These are phyloP conservation scores for Populus davidiana DNA, from an alignment of 345 rosid species.

Conservation along the genomic window DNA sequence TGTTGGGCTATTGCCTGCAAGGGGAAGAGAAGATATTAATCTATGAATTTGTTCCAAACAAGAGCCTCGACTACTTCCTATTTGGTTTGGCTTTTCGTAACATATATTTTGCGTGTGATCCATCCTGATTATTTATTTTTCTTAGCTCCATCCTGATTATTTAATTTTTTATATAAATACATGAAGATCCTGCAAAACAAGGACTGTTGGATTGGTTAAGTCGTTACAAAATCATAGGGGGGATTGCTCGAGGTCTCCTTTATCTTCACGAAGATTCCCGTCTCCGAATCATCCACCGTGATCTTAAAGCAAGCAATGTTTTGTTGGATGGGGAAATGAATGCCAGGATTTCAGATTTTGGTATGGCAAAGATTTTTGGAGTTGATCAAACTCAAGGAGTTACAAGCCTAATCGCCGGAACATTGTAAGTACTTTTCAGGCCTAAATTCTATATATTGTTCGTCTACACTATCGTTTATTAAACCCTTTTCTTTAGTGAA, in stretches of 20 bases:
- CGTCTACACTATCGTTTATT: too few relatives aligned
- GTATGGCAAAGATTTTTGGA: conserved; percentile 8
- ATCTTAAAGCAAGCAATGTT: conserved; percentile 27
- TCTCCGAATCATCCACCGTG: conserved; percentile 21
- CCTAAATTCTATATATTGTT: too few relatives aligned
- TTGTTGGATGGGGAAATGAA: conserved; percentile 23
- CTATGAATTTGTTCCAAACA: conserved; percentile 47
- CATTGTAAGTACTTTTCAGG: conserved; percentile 1
- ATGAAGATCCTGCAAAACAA: conserved; percentile 11
- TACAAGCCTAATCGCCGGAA: conserved; percentile 14
- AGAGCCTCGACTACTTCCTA: conserved; percentile 42
- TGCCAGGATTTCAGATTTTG: conserved; percentile 3
- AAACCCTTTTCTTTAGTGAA: neutral
- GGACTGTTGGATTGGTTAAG: conserved; percentile 13
- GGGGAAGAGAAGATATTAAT: conserved; percentile 47
- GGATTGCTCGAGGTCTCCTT: conserved; percentile 23
- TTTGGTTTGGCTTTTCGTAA: conserved; percentile 23
- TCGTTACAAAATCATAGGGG: conserved; percentile 21
- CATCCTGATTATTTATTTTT: too few relatives aligned
- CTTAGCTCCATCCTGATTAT: too few relatives aligned
- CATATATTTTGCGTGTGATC: too few relatives aligned
- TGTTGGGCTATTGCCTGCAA: conserved; percentile 44
- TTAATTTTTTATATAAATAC: too few relatives aligned
- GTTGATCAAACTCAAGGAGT: conserved; percentile 5
- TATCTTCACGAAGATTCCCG: conserved; percentile 28